Evolutionary conservation across 2,329 filamentous ascomycete genomes (phyloP), one percentile per base, ranked within the genome.

Genomic region (Tolypocladium nubicola): DNA sequence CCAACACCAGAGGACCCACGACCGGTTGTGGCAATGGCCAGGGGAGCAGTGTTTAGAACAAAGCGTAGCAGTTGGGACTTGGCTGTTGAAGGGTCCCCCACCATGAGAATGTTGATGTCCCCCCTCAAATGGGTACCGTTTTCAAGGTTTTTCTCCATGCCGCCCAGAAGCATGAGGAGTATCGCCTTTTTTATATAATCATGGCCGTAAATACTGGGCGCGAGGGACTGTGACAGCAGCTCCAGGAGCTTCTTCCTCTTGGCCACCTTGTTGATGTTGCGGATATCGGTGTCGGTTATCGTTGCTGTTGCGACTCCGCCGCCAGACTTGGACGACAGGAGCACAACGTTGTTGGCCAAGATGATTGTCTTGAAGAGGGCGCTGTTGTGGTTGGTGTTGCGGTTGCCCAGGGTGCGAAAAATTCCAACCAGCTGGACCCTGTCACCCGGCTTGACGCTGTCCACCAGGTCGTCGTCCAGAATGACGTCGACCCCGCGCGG

Each of bases 51-150:
- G 71, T 99, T 99, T 62, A 97, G 82, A 14, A 99, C 94, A 67
- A 99, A 99, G 33, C 94, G 89, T 47, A 99, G 81, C 57, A 99
- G 82, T 70, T 99, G 94, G n/a, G 94, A 99, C 72, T 99, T 99
- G 59, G 94, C 94, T 0, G 94, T 99, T 0, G 94, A 99, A 3
- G 94, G 94, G 71, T 99, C 94, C 75, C 94, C 94, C 49, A 99
- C 93, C 94, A 99, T 97, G 54, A 99, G 80, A 63, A 99, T 96
- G 71, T 99, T 99, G 75, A 99, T 97, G 68, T 99, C 94, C 76
- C 94, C 94, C 81, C 94, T 88, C 70, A 99, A 76, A 82, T 99
- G 94, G 1, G 94, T 97, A 58, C 94, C 94, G 65, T 99, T 99
- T 61, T 97, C 94, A 57, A 99, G 75, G 67, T 99, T 99, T 80